Base-by-base conservation (phyloP, 2,329 filamentous ascomycete genomes). In the Akanthomyces dipterigenus region DNA sequence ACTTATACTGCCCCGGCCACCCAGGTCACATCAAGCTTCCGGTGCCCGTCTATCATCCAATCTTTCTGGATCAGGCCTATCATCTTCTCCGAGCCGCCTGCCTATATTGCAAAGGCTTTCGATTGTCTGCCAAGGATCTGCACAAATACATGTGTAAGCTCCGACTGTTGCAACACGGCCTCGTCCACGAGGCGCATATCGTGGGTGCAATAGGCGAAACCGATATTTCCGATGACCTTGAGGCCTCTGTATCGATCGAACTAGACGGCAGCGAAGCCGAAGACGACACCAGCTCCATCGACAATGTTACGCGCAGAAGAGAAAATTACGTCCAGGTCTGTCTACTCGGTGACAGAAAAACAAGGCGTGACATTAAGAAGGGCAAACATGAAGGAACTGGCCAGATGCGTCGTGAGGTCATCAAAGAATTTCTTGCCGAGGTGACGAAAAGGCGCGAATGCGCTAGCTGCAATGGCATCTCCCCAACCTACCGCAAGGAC, bases 21-120 rank as follows among this genome's bases (percentile, higher is more conserved):
- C 85, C 89, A 63, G 96, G 95, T 58, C 95, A 99, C 72, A 96
- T 99, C 73, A 91, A 97, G 69, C 86, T 99, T 14, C 93, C 95
- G 16, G 88, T 93, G 14, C 91, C 90, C 51, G 90, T 97, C 57
- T 99, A 98, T 73, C 93, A 99, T 74, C 91, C 93, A n/a, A 89
- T 92, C 2, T 98, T 97, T 71, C 89, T 99, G 80, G 93, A 97
- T 71, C 93, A 97, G 73, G 84, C 93, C 57, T 84, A 96, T 65
- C 88, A 90, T 49, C 80, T 99, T 50, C 82, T 99, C 22, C 87
- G 92, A 67, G 89, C 91, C 59, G 89, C 93, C 74, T 99, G 95
- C 73, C 83, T 88, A 63, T 97, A 96, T 77, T 99, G 96, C 76
- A 88, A 93, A 71, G 86, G 88, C 62, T 87, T 99, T 67, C 91